These are phyloP conservation scores for Elsinoe arachidis DNA, from an alignment of 2,329 filamentous ascomycete genomes.

Conservation along the genomic window DNA sequence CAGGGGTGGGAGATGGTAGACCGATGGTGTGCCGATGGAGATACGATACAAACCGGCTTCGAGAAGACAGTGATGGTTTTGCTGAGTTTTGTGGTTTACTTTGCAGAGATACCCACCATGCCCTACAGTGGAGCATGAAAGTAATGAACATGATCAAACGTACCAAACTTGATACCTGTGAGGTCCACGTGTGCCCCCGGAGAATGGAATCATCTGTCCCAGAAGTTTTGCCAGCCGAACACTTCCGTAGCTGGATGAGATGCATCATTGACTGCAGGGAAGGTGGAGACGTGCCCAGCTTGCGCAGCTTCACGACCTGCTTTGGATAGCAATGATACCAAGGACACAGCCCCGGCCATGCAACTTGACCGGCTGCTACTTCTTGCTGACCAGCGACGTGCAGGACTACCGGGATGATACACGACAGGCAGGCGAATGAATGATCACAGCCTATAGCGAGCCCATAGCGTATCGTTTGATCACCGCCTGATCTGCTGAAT, in stretches of 20 bases:
- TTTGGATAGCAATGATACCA: background rate
- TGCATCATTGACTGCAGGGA: background rate
- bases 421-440: background rate
- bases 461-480: too few relatives aligned
- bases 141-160: slow-evolving; percentile 1
- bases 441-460: background rate
- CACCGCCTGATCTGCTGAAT: too few relatives aligned
- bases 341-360: background rate
- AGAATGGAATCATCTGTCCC: background rate
- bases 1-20: slow-evolving; percentile 19
- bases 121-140: background rate
- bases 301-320: background rate
- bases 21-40: slow-evolving; percentile 15
- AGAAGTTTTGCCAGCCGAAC: background rate
- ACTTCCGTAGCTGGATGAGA: background rate
- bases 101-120: background rate
- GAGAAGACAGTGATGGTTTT: slow-evolving; percentile 2
- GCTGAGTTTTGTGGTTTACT: background rate
- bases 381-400: background rate
- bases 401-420: too few relatives aligned
- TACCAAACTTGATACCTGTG: background rate
- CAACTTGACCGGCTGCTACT: background rate
- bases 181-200: background rate
- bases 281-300: background rate
- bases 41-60: background rate